phyloP scores from a whole-genome alignment of 2,329 filamentous ascomycete genomes.

The Aureobasidium sp. region DNA sequence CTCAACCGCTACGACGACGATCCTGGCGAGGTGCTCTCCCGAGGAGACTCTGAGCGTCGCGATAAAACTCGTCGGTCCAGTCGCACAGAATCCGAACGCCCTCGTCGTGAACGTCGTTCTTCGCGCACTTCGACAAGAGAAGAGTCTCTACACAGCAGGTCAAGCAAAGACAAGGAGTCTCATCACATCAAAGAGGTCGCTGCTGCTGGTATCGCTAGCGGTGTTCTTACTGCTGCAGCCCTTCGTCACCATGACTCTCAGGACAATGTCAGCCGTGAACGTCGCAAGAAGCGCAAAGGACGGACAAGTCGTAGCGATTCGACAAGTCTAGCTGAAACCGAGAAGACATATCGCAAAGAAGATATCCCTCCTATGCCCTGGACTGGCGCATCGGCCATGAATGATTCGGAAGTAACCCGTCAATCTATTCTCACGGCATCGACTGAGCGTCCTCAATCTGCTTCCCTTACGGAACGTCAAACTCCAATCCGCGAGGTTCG shows the following conservation, averaged over 20 bases:
- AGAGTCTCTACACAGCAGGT: constrained; percentile 29
- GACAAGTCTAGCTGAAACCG: constrained; percentile 45
- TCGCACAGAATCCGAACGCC: constrained; percentile 33
- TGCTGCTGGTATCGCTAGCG: constrained; percentile 47
- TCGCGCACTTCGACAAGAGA: constrained; percentile 14
- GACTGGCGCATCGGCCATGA: constrained; percentile 62
- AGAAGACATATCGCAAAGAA: constrained; percentile 44
- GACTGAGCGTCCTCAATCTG: constrained; percentile 63
- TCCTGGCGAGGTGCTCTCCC: constrained; percentile 48
- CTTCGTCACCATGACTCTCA: constrained; percentile 58
- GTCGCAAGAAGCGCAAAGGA: constrained; percentile 39
- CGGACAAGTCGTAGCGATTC: constrained; percentile 44
- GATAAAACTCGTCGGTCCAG: constrained; percentile 48
- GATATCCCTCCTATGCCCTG: constrained; percentile 74
- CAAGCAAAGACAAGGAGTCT: constrained; percentile 42
- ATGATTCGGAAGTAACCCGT: constrained; percentile 78
- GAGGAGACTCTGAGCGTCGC: constrained; percentile 42
- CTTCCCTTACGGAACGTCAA: constrained; percentile 49
- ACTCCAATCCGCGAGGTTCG: constrained; percentile 56
- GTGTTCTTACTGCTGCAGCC: constrained; percentile 53
- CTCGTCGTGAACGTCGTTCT: constrained; percentile 14
- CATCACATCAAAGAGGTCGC: constrained; percentile 42
- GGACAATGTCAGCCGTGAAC: constrained; percentile 41
- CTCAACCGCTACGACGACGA: constrained; percentile 52
- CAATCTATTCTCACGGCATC: constrained; percentile 79